Percentiles rank a stretch among this genome's conserved stretches.
These are phyloP conservation scores for Ophiostoma ips DNA, from an alignment of 2,329 filamentous ascomycete species.

Conservation along the genomic window DNA sequence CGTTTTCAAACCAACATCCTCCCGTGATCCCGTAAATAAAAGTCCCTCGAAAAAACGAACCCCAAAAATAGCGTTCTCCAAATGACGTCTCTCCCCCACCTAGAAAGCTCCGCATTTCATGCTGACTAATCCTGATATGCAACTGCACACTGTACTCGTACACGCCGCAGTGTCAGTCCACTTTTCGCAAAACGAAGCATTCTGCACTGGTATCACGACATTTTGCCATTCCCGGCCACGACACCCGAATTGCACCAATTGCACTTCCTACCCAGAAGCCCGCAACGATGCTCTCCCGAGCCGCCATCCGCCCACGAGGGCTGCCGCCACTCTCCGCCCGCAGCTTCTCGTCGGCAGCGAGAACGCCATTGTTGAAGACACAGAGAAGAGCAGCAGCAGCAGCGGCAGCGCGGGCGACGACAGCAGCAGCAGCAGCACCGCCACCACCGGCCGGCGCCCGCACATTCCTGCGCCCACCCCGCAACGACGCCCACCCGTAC, in stretches of 20 bases:
- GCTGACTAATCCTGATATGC: background rate
- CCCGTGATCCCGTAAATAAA: no score
- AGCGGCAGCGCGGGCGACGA: background rate
- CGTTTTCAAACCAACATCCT: no score
- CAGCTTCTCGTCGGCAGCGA: slow-evolving; percentile 8
- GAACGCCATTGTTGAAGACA: background rate
- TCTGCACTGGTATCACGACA: background rate
- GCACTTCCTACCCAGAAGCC: no score
- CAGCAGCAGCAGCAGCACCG: background rate
- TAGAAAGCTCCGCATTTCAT: background rate
- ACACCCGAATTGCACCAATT: no score
- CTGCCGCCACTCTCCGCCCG: slow-evolving; percentile 2
- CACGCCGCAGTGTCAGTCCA: background rate
- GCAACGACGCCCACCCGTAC: slow-evolving; percentile 16
- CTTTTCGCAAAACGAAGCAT: background rate
- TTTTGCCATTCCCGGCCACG: background rate
- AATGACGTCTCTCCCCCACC: no score
- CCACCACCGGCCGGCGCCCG: slow-evolving; percentile 14
- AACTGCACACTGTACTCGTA: background rate
- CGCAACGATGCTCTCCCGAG: background rate
- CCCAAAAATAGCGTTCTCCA: no score
- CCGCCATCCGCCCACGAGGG: background rate
- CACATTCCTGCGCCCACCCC: slow-evolving; percentile 21
- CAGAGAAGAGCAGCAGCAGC: background rate
- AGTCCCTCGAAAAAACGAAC: no score